These are phyloP conservation scores for Ophiostoma tasmaniense DNA, from an alignment of 2,329 filamentous ascomycete species.

Conservation along the genomic window DNA sequence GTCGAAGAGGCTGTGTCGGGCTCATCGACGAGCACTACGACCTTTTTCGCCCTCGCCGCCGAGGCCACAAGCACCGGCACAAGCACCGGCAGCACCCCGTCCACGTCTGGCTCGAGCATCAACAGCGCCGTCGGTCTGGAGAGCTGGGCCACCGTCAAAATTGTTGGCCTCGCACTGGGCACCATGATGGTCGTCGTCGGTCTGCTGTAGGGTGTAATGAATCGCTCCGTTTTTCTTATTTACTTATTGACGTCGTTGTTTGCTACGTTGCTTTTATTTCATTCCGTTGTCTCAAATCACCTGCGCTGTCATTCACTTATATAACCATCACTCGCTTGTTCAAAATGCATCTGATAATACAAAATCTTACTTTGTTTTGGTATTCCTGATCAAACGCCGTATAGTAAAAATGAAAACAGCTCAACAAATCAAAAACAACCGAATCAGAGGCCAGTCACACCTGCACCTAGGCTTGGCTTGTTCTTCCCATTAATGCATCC, in stretches of 20 bases:
- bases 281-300: neutral
- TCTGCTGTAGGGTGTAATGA: slow-evolving; percentile 21
- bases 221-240: neutral
- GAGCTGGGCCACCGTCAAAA: slow-evolving; percentile 21
- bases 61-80: neutral
- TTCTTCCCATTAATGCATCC: slow-evolving; percentile 17
- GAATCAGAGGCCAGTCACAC: neutral
- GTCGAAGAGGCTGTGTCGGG: slow-evolving; percentile 28
- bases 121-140: neutral
- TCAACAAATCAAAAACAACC: neutral
- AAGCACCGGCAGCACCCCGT: neutral
- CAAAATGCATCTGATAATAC: neutral
- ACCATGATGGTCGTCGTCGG: slow-evolving; percentile 26
- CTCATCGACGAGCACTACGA: slow-evolving; percentile 26
- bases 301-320: neutral
- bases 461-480: slow-evolving; percentile 7
- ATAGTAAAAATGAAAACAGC: neutral
- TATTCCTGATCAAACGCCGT: neutral
- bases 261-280: neutral
- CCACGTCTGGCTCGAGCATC: neutral
- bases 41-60: slow-evolving; percentile 19
- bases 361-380: neutral
- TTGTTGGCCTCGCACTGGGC: slow-evolving; percentile 25
- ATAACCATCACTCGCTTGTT: neutral
- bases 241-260: neutral